phyloP scores from a whole-genome alignment of 768 basidiomycete genomes.

The Paxillus ammoniavirescens region DNA sequence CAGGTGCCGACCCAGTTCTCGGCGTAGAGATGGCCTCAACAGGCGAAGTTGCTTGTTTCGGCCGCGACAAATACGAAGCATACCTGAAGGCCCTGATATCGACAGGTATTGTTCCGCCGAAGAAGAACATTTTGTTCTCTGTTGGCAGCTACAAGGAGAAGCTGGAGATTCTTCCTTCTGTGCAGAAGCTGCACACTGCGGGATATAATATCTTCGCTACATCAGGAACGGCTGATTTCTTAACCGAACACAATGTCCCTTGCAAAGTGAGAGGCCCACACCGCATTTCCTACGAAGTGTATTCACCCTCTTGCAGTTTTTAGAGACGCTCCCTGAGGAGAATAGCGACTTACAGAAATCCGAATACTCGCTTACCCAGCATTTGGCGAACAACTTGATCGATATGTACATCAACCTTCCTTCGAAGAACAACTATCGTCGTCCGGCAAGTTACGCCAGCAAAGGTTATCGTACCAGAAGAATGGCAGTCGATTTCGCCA shows the following conservation, averaged over 20 bases:
- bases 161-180: slow-evolving; percentile 90
- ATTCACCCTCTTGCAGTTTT: slow-evolving; percentile 53
- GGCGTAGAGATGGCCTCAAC: slow-evolving; percentile 99
- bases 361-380: slow-evolving; percentile 96
- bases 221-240: slow-evolving; percentile 95
- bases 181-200: slow-evolving; percentile 89
- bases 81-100: slow-evolving; percentile 97
- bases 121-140: slow-evolving; percentile 97
- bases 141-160: slow-evolving; percentile 98
- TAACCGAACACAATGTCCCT: slow-evolving; percentile 93
- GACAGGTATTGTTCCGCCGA: slow-evolving; percentile 90
- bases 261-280: slow-evolving; percentile 67
- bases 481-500: slow-evolving; percentile 98
- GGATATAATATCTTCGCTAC: slow-evolving; percentile 98
- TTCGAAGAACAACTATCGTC: slow-evolving; percentile 95
- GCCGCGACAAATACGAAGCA: slow-evolving; percentile 95
- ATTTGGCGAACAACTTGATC: slow-evolving; percentile 94
- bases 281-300: not conserved
- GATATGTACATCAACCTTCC: slow-evolving; percentile 99
- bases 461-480: slow-evolving; percentile 96
- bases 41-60: slow-evolving; percentile 98
- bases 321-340: slow-evolving; percentile 81
- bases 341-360: slow-evolving; percentile 83
- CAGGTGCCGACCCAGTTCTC: slow-evolving; percentile 95
- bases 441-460: slow-evolving; percentile 95